phyloP scores from a whole-genome alignment of 2,329 filamentous ascomycete species.

The Fusarium sp. region DNA sequence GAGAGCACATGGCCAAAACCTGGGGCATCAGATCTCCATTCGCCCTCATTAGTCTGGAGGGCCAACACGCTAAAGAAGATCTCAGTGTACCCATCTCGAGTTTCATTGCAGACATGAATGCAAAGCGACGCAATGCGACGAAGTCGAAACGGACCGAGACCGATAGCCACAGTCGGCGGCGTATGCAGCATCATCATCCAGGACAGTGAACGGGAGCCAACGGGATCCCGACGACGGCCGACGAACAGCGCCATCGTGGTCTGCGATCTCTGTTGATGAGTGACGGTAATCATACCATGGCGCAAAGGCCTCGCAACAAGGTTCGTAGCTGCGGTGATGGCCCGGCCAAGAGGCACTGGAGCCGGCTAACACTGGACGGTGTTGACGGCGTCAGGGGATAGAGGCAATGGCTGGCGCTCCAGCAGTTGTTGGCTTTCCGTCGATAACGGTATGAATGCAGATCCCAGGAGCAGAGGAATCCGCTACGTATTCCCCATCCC shows the following conservation, averaged over 20 bases:
- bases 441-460: conserved; percentile 26
- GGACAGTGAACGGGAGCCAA: conserved; percentile 14
- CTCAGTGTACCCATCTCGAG: conserved; percentile 5
- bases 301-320: conserved; percentile 8
- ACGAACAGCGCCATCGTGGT: conserved; percentile 12
- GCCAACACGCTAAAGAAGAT: background rate
- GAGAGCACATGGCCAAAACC: background rate
- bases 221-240: conserved; percentile 5
- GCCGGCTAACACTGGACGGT: conserved; percentile 9
- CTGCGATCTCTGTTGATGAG: conserved; percentile 10
- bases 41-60: background rate
- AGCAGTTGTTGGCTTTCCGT: conserved; percentile 12
- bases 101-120: conserved; percentile 12
- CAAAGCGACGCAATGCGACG: conserved; percentile 24
- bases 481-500: conserved; percentile 21
- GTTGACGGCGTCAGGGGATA: conserved; percentile 18
- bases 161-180: conserved; percentile 10
- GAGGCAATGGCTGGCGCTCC: conserved; percentile 10
- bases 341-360: conserved; percentile 11
- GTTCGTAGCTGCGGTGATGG: conserved; percentile 4
- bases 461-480: conserved; percentile 25
- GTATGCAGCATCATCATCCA: conserved; percentile 24
- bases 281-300: conserved; percentile 18
- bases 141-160: conserved; percentile 39
- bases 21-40: background rate